phyloP scores from a whole-genome alignment of 352 stramenopile genomes.

The Plasmopara halstedii region DNA sequence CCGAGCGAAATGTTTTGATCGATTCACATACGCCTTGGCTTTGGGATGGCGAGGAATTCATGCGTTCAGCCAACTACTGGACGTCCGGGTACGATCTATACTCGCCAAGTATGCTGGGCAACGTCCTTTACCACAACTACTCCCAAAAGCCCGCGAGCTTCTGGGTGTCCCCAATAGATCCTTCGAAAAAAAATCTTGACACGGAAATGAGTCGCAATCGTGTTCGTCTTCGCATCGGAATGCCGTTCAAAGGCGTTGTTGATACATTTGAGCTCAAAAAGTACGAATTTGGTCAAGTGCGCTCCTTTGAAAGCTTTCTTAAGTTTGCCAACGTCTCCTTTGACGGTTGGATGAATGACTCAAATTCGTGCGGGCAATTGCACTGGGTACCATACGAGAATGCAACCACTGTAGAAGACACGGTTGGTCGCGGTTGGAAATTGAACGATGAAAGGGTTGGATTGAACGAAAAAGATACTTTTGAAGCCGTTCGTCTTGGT shows the following conservation, averaged over 20 bases:
- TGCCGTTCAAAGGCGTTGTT: slow-evolving; percentile 45
- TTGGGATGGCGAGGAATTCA: slow-evolving; percentile 53
- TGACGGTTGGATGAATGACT: slow-evolving; percentile 34
- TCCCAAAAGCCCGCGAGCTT: slow-evolving; percentile 47
- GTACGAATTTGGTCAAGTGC: slow-evolving; percentile 37
- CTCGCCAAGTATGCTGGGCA: slow-evolving; percentile 37
- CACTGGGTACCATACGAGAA: slow-evolving; percentile 53
- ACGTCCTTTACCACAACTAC: slow-evolving; percentile 64
- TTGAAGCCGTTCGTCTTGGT: neutral
- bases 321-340: slow-evolving; percentile 47
- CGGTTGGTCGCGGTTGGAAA: slow-evolving; percentile 36
- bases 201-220: slow-evolving; percentile 43
- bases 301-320: slow-evolving; percentile 41
- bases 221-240: slow-evolving; percentile 34
- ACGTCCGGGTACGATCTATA: slow-evolving; percentile 61
- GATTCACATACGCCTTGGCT: slow-evolving; percentile 68
- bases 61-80: slow-evolving; percentile 48
- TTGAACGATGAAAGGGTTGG: slow-evolving; percentile 1
- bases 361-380: slow-evolving; percentile 43
- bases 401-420: slow-evolving; percentile 32
- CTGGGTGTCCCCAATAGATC: slow-evolving; percentile 37
- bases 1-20: slow-evolving; percentile 50
- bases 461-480: neutral
- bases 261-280: slow-evolving; percentile 44
- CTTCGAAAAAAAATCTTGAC: slow-evolving; percentile 23